Evolutionary conservation across 768 basidiomycete species (phyloP).

Genomic region (Boletus insuetus): DNA sequence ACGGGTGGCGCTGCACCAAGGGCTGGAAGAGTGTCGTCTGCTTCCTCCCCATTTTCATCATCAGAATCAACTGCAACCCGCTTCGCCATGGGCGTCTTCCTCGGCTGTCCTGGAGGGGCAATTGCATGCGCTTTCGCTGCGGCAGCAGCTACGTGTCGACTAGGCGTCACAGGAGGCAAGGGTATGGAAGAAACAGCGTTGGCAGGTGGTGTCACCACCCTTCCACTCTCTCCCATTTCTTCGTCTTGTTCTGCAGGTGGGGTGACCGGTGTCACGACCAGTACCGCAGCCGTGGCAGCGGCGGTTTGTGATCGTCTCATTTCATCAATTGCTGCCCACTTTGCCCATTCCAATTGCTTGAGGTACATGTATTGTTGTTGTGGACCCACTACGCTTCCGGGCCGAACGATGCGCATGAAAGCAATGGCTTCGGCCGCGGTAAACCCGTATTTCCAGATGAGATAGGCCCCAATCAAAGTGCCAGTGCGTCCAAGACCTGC

Average conservation of each 20-base stretch:
- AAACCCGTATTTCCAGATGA: conserved; percentile 98
- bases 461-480: conserved; percentile 94
- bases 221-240: conserved; percentile 50
- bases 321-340: conserved; percentile 90
- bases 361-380: conserved; percentile 95
- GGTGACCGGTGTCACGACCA: conserved; percentile 70
- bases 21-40: conserved; percentile 62
- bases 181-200: conserved; percentile 22
- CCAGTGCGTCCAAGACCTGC: conserved; percentile 96
- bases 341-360: conserved; percentile 91
- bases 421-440: conserved; percentile 95
- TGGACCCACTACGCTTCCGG: conserved; percentile 89
- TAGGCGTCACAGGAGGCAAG: conserved; percentile 78
- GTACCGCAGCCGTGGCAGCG: conserved; percentile 38
- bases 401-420: conserved; percentile 97
- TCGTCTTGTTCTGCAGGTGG: conserved; percentile 79
- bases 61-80: conserved; percentile 66
- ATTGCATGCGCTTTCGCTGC: conserved; percentile 69
- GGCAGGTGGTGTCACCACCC: conserved; percentile 24
- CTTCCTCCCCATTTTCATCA: conserved; percentile 55
- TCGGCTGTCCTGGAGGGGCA: conserved; percentile 77
- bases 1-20: conserved; percentile 49
- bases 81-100: conserved; percentile 83
- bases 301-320: conserved; percentile 46
- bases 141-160: conserved; percentile 68